phyloP scores from a whole-genome alignment of 495 filamentous ascomycete species.

The Xylaria sp. region DNA sequence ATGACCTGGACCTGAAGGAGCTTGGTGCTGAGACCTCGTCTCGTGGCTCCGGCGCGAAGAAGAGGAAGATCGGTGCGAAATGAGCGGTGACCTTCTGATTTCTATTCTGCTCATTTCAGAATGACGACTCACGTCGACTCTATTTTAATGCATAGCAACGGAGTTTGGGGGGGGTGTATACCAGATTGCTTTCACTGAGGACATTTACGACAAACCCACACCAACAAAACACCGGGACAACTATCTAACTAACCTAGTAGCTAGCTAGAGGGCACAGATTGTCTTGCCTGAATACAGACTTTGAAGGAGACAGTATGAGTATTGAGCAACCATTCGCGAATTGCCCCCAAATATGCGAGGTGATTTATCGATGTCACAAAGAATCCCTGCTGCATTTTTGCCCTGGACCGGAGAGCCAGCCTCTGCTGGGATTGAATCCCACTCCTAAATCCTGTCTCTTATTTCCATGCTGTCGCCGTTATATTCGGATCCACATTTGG shows the following conservation, averaged over 20 bases:
- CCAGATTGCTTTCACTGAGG: constrained; percentile 33
- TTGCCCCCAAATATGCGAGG: neutral
- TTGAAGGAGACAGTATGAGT: neutral
- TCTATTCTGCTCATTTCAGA: neutral
- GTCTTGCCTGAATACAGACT: neutral
- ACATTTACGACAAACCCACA: neutral
- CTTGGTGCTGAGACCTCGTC: constrained; percentile 27
- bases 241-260: too few relatives aligned
- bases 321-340: neutral
- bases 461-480: constrained; percentile 5
- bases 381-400: neutral
- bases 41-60: constrained; percentile 47
- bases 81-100: constrained; percentile 14
- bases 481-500: neutral
- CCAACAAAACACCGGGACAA: neutral
- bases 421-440: neutral
- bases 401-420: neutral
- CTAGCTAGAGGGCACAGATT: neutral
- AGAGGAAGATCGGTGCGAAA: constrained; percentile 45
- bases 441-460: neutral
- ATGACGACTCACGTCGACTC: constrained; percentile 25
- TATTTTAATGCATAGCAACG: constrained; percentile 39
- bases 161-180: constrained; percentile 36
- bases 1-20: constrained; percentile 34
- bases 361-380: neutral